Conservation (phyloP, 2,329 filamentous ascomycete species). For the Penicillium sp. region DNA sequence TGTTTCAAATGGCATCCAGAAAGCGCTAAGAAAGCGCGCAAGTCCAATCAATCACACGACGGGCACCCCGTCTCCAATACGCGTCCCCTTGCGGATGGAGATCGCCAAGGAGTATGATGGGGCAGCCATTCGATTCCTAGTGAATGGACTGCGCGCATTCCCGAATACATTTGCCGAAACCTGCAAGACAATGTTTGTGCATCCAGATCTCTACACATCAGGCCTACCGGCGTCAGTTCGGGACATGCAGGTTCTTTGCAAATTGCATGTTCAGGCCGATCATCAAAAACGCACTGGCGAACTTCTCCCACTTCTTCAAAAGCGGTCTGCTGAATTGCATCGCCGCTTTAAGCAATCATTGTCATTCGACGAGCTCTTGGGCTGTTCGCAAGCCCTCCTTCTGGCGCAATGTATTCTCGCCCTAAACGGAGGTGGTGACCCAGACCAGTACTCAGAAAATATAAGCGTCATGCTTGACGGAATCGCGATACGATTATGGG, state of each 20-base stretch:
- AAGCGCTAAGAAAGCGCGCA: neutral
- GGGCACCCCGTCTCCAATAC: neutral
- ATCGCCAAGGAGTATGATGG: conserved; percentile 26
- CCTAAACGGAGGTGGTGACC: conserved; percentile 8
- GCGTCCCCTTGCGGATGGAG: conserved; percentile 16
- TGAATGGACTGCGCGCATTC: conserved; percentile 19
- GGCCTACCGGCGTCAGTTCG: conserved; percentile 12
- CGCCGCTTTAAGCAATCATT: conserved; percentile 10
- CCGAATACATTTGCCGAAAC: conserved; percentile 17
- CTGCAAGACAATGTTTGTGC: conserved; percentile 27
- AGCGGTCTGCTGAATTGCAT: conserved; percentile 12
- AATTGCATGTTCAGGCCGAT: conserved; percentile 9
- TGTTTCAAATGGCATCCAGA: neutral
- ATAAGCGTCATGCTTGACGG: conserved; percentile 17
- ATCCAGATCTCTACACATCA: conserved; percentile 20
- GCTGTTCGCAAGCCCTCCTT: conserved; percentile 25
- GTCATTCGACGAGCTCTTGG: conserved; percentile 27
- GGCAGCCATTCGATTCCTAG: conserved; percentile 20
- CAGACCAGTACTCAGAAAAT: conserved; percentile 14
- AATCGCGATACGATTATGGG: conserved; percentile 25
- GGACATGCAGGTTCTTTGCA: conserved; percentile 23
- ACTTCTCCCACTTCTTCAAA: conserved; percentile 10
- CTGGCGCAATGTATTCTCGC: conserved; percentile 28
- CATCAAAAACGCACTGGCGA: neutral
- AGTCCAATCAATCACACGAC: neutral